Base-by-base conservation (phyloP, 139 green algal species). In the Chara braunii region DNA sequence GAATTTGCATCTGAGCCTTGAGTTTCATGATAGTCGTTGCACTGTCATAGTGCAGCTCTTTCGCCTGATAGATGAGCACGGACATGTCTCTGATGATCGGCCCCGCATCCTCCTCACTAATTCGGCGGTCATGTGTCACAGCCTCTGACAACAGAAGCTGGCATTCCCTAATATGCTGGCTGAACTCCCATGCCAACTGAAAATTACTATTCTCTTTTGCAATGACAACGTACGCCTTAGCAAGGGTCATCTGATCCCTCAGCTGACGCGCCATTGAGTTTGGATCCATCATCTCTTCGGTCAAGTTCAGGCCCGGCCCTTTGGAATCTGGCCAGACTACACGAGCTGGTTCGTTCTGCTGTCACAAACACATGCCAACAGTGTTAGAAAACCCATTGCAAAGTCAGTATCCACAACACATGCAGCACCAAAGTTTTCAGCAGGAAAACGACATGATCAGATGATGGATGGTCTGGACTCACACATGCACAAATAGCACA, bases 271-370 rank as follows among this genome's bases (percentile, higher is more conserved):
- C 23, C 3, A 67, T 9, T 12, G 63, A 72, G 32, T 23, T 24
- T 28, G 63, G 63, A 59, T 72, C 51, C 7, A 72, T 32, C 63
- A 72, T 67, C 57, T 67, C 57, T 67, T 62, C 6, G 7, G 53
- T 56, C 7, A n/a, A 62, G 22, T 45, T 59, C 8, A 52, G 6
- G 36, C 29, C 36, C n/a, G n/a, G n/a, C n/a, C n/a, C n/a, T n/a
- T n/a, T n/a, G n/a, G n/a, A n/a, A n/a, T n/a, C n/a, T n/a, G n/a
- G n/a, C n/a, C n/a, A n/a, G n/a, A n/a, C n/a, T n/a, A n/a, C n/a
- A n/a, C n/a, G n/a, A n/a, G n/a, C n/a, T n/a, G n/a, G n/a, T n/a
- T n/a, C n/a, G n/a, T n/a, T n/a, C n/a, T n/a, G n/a, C n/a, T n/a
- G n/a, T n/a, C n/a, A n/a, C n/a, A n/a, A n/a, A n/a, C n/a, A n/a